Conservation (phyloP, 495 filamentous ascomycete genomes). For the Choiromyces venosus region DNA sequence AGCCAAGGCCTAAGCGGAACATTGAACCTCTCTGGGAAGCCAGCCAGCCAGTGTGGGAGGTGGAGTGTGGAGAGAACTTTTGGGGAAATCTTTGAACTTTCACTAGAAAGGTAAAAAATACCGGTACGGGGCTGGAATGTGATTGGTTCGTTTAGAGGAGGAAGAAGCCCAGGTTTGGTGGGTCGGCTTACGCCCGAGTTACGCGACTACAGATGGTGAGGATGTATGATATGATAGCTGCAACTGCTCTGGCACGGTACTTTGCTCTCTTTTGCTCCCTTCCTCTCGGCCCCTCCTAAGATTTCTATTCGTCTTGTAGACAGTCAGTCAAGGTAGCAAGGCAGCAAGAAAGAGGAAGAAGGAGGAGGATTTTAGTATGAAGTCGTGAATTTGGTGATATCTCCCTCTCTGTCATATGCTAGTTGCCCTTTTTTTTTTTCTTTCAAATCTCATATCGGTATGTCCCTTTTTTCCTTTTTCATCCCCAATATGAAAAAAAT, state of each 20-base stretch:
- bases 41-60: too few relatives aligned
- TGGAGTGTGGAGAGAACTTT: background rate
- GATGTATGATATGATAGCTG: too few relatives aligned
- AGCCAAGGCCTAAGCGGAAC: background rate
- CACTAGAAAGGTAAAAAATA: conserved; percentile 2
- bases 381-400: background rate
- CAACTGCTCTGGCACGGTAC: background rate
- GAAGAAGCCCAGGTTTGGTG: background rate
- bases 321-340: background rate
- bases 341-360: background rate
- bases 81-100: too few relatives aligned
- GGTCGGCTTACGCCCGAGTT: conserved; percentile 1
- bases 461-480: background rate
- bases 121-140: background rate
- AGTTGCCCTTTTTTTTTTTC: background rate
- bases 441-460: background rate
- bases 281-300: background rate
- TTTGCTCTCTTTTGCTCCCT: background rate
- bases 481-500: background rate
- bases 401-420: background rate
- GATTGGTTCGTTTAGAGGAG: background rate
- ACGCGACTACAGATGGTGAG: too few relatives aligned
- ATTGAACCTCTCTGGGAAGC: background rate
- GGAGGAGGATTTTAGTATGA: background rate
- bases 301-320: background rate